These are phyloP conservation scores for Mucor mucedo DNA, from an alignment of 371 early-diverging fungal species.

Conservation along the genomic window DNA sequence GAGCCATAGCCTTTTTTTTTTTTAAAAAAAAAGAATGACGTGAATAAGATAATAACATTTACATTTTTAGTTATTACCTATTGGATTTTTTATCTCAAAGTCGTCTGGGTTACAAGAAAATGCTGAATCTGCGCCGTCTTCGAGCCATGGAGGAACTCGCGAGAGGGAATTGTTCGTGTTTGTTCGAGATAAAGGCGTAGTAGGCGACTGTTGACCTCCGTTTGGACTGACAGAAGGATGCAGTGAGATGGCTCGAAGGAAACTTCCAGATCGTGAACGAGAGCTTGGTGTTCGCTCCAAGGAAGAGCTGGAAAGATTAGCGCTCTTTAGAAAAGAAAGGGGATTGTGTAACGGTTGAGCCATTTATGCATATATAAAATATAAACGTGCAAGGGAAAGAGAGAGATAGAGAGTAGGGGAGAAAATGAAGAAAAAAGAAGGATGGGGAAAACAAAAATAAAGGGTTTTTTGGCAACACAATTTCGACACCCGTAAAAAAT, in stretches of 20 bases:
- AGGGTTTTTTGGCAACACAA: background rate
- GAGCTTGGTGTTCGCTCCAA: slow-evolving; percentile 8
- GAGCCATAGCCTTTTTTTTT: slow-evolving; percentile 79
- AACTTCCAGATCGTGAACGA: slow-evolving; percentile 18
- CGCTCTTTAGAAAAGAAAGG: slow-evolving; percentile 15
- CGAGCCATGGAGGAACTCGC: background rate
- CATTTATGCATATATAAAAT: slow-evolving; percentile 11
- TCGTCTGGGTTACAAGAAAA: slow-evolving; percentile 33
- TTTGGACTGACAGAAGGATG: slow-evolving; percentile 5
- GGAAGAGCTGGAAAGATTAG: slow-evolving; percentile 9
- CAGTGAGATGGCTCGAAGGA: slow-evolving; percentile 22
- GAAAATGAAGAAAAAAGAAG: slow-evolving; percentile 1
- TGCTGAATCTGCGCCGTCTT: background rate
- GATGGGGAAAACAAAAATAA: background rate
- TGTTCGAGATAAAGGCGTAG: background rate
- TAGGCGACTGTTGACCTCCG: background rate
- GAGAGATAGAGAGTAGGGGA: background rate
- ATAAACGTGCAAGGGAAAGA: background rate
- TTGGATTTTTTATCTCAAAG: slow-evolving; percentile 46
- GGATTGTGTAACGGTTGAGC: slow-evolving; percentile 19
- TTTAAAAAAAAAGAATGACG: too few species aligned
- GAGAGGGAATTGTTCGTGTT: slow-evolving; percentile 4
- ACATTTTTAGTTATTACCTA: slow-evolving; percentile 23
- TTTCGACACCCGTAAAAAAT: too few species aligned
- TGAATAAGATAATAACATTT: background rate